Evolutionary conservation across 2,329 filamentous ascomycete genomes (phyloP).

Genomic region (Colletotrichum orbiculare): DNA sequence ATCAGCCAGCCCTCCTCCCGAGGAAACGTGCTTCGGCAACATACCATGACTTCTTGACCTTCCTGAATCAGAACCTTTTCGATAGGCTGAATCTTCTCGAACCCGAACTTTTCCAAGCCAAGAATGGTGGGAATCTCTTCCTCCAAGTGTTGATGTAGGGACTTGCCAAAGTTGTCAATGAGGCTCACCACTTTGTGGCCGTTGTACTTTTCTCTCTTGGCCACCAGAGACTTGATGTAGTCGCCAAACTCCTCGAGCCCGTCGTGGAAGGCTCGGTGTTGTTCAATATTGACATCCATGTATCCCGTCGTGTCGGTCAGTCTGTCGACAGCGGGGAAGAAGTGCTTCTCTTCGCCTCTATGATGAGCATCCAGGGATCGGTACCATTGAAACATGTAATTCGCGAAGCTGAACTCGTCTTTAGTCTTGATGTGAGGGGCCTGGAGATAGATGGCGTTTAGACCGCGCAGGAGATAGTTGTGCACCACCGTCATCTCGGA

Average conservation of each 20-base stretch:
- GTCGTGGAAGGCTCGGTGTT: constrained; percentile 52
- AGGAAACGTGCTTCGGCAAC: background rate
- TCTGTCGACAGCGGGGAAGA: constrained; percentile 52
- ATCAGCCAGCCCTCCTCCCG: background rate
- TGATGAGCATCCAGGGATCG: constrained; percentile 51
- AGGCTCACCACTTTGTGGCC: constrained; percentile 41
- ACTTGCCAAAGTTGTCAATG: constrained; percentile 46
- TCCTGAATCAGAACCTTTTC: constrained; percentile 30
- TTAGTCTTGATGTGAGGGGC: constrained; percentile 46
- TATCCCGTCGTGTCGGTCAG: constrained; percentile 47
- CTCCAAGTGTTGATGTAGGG: constrained; percentile 44
- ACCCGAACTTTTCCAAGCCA: constrained; percentile 40
- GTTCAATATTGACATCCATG: constrained; percentile 54
- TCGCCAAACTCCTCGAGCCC: constrained; percentile 43
- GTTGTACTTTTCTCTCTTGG: constrained; percentile 26
- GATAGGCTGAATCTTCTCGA: constrained; percentile 39
- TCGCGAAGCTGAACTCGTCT: constrained; percentile 47
- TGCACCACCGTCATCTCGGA: constrained; percentile 46
- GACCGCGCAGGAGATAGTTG: constrained; percentile 49
- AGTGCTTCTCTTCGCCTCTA: constrained; percentile 47
- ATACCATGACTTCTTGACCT: constrained; percentile 39
- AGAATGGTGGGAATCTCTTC: constrained; percentile 48
- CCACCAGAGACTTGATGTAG: constrained; percentile 42
- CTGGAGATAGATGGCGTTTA: constrained; percentile 53
- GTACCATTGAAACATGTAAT: constrained; percentile 48